phyloP scores from a whole-genome alignment of 805 yeast species.

The Suhomyces sp. region DNA sequence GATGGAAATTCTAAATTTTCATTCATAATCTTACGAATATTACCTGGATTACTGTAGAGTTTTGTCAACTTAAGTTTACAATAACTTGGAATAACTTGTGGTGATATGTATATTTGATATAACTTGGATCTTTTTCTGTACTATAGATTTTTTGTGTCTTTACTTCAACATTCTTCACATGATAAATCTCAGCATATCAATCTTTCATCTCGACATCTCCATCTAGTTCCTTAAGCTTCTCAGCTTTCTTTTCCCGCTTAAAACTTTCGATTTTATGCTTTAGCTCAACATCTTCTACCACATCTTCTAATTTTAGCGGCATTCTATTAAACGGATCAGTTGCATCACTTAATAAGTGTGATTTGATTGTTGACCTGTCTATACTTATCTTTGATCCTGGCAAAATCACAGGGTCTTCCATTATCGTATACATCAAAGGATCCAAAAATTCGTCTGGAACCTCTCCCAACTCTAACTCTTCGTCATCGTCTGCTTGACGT shows the following conservation, averaged over 20 bases:
- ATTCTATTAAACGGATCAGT: constrained; percentile 96
- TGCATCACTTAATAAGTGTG: constrained; percentile 89
- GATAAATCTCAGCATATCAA: neutral
- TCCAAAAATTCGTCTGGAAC: constrained; percentile 95
- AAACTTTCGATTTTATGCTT: constrained; percentile 60
- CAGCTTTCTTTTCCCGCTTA: constrained; percentile 42
- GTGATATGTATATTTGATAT: too few species aligned
- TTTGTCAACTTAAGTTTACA: too few species aligned
- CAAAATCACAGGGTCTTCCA: constrained; percentile 94
- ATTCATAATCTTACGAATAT: too few species aligned
- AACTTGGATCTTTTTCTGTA: too few species aligned
- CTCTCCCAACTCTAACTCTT: constrained; percentile 86
- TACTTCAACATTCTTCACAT: too few species aligned
- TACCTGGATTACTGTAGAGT: too few species aligned
- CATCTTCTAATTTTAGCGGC: constrained; percentile 88
- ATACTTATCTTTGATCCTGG: constrained; percentile 84
- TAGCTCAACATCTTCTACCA: constrained; percentile 72
- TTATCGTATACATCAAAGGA: constrained; percentile 92
- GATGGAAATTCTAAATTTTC: too few species aligned
- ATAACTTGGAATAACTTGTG: too few species aligned
- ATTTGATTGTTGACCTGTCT: constrained; percentile 88
- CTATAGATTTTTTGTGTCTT: too few species aligned
- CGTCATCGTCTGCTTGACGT: constrained; percentile 66
- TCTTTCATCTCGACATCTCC: constrained; percentile 22
- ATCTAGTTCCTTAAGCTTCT: constrained; percentile 8